Evolutionary conservation across 2,329 filamentous ascomycete genomes (phyloP).

Genomic region (Cercospora sesami): DNA sequence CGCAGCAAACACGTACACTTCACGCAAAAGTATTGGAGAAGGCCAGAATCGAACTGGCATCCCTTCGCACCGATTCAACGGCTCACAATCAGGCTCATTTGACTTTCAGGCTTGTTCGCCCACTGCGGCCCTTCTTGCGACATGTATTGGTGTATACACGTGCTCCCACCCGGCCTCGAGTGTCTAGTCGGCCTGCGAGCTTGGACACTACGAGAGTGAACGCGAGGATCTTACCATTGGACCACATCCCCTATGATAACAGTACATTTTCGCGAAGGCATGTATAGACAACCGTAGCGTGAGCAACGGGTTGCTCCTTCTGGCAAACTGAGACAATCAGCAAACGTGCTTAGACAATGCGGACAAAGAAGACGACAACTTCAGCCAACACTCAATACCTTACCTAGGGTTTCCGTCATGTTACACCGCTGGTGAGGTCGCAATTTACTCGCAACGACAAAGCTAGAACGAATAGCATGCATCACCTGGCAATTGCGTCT

Average conservation of each 20-base stretch:
- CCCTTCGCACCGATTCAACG: not conserved
- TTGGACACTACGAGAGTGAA: not conserved
- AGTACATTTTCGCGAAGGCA: not conserved
- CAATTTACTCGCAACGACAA: not conserved
- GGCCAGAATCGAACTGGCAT: constrained; percentile 10
- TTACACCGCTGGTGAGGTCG: not conserved
- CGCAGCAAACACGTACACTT: not conserved
- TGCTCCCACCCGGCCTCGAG: not conserved
- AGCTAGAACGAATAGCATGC: not conserved
- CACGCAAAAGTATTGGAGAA: constrained; percentile 5
- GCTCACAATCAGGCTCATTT: not conserved
- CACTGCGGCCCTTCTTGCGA: not conserved
- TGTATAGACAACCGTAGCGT: not conserved
- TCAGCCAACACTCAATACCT: not conserved
- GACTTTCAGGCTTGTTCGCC: not conserved
- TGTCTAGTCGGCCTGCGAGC: not conserved
- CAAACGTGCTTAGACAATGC: not conserved
- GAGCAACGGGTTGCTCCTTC: not conserved
- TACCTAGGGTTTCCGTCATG: not conserved
- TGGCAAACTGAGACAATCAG: not conserved
- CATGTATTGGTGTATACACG: not conserved
- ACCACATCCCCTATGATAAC: not conserved
- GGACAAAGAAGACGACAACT: not conserved
- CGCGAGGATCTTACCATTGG: constrained; percentile 13
- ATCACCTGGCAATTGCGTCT: not conserved